Conservation (phyloP, 352 stramenopile species). For the Phytophthora capsici region DNA sequence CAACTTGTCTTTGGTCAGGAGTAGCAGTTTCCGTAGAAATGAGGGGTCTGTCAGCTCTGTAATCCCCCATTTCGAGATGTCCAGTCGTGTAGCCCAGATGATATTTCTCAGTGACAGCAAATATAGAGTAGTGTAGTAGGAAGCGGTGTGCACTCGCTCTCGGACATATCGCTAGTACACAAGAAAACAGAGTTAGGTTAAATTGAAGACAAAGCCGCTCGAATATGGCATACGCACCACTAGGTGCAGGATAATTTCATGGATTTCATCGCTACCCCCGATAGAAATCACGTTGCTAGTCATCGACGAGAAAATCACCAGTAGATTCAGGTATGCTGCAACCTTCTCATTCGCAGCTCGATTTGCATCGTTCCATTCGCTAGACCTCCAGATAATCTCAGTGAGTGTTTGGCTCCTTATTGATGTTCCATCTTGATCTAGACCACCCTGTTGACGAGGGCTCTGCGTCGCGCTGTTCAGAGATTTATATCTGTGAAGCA, state of each 20-base stretch:
- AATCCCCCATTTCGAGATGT: conserved; percentile 24
- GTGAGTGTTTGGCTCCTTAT: background rate
- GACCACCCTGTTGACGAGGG: conserved; percentile 1
- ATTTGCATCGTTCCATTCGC: conserved; percentile 20
- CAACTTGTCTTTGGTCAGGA: conserved; percentile 14
- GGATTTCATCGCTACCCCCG: conserved; percentile 24
- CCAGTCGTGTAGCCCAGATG: conserved; percentile 21
- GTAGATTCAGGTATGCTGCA: conserved; percentile 12
- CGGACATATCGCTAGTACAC: conserved; percentile 19
- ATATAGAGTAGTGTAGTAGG: conserved; percentile 17
- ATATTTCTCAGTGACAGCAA: conserved; percentile 28
- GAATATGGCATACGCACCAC: conserved; percentile 9
- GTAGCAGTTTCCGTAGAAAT: conserved; percentile 28
- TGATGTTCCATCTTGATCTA: conserved; percentile 10
- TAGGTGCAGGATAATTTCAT: conserved; percentile 19
- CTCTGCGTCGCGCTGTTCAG: conserved; percentile 12
- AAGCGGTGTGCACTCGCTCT: conserved; percentile 15
- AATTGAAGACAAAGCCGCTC: background rate
- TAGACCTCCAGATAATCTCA: conserved; percentile 9
- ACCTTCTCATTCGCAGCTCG: conserved; percentile 18
- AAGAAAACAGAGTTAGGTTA: conserved; percentile 1
- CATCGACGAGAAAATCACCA: conserved; percentile 26
- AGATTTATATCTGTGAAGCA: conserved; percentile 7
- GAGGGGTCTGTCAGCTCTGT: conserved; percentile 14
- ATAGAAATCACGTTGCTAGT: conserved; percentile 25